A percentile compares a stretch with the other conserved stretches of the same genome.
Conservation (phyloP, 495 filamentous ascomycete genomes). For the Letharia lupina region DNA sequence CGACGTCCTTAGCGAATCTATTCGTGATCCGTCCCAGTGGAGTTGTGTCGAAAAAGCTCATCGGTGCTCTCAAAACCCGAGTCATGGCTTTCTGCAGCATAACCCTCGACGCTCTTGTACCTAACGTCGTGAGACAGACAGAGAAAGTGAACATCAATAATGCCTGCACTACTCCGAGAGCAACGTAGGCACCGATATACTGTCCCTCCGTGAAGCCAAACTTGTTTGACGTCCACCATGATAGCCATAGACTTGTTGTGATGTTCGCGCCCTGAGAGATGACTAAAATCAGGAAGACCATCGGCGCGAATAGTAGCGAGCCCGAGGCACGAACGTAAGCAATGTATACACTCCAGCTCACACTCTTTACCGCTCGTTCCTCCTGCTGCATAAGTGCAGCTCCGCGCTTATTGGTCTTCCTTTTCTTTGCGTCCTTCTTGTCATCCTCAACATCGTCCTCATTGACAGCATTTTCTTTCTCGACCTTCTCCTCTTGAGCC, state of each 20-base stretch:
- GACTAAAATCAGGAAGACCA: slow-evolving; percentile 57
- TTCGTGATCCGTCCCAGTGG: slow-evolving; percentile 95
- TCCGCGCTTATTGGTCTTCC: slow-evolving; percentile 46
- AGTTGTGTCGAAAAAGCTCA: slow-evolving; percentile 97
- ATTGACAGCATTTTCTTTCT: slow-evolving; percentile 37
- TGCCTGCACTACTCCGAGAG: slow-evolving; percentile 60
- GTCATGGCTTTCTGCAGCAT: slow-evolving; percentile 78
- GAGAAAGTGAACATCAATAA: slow-evolving; percentile 73
- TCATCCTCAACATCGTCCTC: slow-evolving; percentile 43
- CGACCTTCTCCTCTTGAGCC: slow-evolving; percentile 57
- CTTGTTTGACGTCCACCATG: slow-evolving; percentile 79
- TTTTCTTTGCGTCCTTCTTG: slow-evolving; percentile 47
- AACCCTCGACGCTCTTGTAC: slow-evolving; percentile 70
- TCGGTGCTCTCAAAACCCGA: slow-evolving; percentile 76
- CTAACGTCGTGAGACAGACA: slow-evolving; percentile 61
- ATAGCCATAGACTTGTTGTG: slow-evolving; percentile 81
- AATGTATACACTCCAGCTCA: slow-evolving; percentile 73
- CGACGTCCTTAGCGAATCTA: slow-evolving; percentile 90
- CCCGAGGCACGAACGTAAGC: slow-evolving; percentile 78
- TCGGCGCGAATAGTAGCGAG: slow-evolving; percentile 55
- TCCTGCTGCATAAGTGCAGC: slow-evolving; percentile 81
- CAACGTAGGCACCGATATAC: slow-evolving; percentile 86
- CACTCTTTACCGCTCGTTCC: slow-evolving; percentile 72
- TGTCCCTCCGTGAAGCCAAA: slow-evolving; percentile 54
- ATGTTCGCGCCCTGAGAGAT: slow-evolving; percentile 77